Percentiles rank a stretch among this genome's conserved stretches.
phyloP scores from a whole-genome alignment of 2,329 filamentous ascomycete species.

The Colletotrichum higginsianum region DNA sequence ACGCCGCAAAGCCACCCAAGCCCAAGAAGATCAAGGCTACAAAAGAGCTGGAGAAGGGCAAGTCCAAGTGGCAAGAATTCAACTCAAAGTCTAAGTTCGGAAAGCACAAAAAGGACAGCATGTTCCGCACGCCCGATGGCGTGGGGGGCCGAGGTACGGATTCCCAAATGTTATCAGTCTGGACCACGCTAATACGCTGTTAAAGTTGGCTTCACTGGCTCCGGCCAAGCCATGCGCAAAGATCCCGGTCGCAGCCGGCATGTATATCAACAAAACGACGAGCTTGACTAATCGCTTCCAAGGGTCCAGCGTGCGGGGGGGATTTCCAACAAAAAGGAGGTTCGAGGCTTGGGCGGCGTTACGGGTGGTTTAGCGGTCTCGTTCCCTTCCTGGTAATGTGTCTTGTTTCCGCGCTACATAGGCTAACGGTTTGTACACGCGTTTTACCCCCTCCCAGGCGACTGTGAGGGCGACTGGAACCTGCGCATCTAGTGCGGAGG shows the following conservation, averaged over 20 bases:
- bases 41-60: conserved; percentile 90
- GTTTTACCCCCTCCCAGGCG: conserved; percentile 23
- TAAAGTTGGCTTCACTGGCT: conserved; percentile 94
- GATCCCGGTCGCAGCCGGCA: conserved; percentile 87
- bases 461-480: conserved; percentile 25
- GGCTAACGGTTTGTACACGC: conserved; percentile 39
- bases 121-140: conserved; percentile 94
- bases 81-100: conserved; percentile 81
- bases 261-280: conserved; percentile 84
- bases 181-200: conserved; percentile 23
- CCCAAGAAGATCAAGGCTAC: conserved; percentile 93
- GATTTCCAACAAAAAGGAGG: conserved; percentile 36
- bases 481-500: conserved; percentile 24
- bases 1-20: conserved; percentile 79
- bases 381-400: conserved; percentile 42
- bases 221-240: conserved; percentile 95
- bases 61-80: conserved; percentile 96
- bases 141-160: conserved; percentile 85
- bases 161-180: neutral
- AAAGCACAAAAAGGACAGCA: conserved; percentile 90
- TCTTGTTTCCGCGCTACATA: conserved; percentile 39
- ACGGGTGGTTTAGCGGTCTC: conserved; percentile 40
- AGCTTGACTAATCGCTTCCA: conserved; percentile 72
- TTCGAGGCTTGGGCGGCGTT: conserved; percentile 44
- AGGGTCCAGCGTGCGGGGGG: conserved; percentile 45